phyloP scores from a whole-genome alignment of 352 stramenopile species.

The Blastocystis sp. region DNA sequence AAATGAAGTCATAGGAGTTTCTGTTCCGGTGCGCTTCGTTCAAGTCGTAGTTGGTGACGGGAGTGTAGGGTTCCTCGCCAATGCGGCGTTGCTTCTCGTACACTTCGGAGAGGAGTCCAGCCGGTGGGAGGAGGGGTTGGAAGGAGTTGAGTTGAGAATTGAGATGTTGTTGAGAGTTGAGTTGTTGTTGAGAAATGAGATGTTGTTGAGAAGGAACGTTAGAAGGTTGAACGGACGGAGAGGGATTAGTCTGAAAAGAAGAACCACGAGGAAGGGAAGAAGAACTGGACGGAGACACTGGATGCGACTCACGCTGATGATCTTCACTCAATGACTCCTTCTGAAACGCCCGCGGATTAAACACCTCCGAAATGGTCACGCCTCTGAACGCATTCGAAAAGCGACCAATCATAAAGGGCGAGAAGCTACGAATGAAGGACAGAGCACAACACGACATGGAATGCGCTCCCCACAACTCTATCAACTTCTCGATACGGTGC shows the following conservation, averaged over 20 bases:
- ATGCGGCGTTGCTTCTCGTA: slow-evolving; percentile 15
- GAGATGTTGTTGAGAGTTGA: not conserved
- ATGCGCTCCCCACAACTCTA: slow-evolving; percentile 21
- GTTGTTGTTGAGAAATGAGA: not conserved
- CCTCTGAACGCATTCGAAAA: slow-evolving; percentile 39
- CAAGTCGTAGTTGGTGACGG: not conserved
- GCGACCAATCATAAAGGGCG: slow-evolving; percentile 6
- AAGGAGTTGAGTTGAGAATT: not conserved
- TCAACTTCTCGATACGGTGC: not conserved
- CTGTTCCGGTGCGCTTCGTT: not conserved
- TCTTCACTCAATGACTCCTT: no score
- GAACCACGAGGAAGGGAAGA: no score
- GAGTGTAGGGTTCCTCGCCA: slow-evolving; percentile 11
- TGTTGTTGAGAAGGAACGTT: not conserved
- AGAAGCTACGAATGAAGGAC: slow-evolving; percentile 9
- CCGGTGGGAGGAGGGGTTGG: not conserved
- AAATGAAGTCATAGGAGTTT: no score
- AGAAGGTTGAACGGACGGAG: no score
- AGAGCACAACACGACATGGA: not conserved
- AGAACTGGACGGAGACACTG: no score
- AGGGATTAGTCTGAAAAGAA: no score
- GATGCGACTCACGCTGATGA: no score
- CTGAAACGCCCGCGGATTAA: no score
- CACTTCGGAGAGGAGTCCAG: not conserved
- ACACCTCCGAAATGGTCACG: not conserved